Percentiles rank a stretch among this genome's conserved stretches.
phyloP scores from a whole-genome alignment of 2,329 filamentous ascomycete genomes.

The Aaosphaeria pasadenensis region DNA sequence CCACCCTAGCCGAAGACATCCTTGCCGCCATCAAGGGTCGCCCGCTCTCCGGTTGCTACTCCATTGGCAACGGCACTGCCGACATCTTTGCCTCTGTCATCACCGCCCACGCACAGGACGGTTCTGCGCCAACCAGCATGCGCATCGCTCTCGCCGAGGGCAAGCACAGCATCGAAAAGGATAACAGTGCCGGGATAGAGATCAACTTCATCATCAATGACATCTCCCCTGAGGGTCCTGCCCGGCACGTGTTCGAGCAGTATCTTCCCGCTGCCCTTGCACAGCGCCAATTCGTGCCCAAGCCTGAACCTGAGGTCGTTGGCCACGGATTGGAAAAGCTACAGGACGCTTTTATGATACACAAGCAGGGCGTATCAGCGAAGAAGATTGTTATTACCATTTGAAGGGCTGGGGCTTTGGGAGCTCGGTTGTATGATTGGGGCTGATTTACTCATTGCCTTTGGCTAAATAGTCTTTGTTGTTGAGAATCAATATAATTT shows the following conservation, averaged over 20 bases:
- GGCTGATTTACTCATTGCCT: no score
- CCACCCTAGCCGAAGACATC: slow-evolving; percentile 32
- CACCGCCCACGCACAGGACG: slow-evolving; percentile 5
- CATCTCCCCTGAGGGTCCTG: slow-evolving; percentile 4
- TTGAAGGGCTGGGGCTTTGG: background rate
- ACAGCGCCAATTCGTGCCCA: slow-evolving; percentile 1
- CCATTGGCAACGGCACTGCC: slow-evolving; percentile 21
- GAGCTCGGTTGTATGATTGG: background rate
- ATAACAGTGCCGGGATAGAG: slow-evolving; percentile 5
- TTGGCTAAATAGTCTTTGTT: no score
- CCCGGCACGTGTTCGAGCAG: slow-evolving; percentile 2
- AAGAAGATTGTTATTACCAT: slow-evolving; percentile 6
- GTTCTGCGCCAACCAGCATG: background rate
- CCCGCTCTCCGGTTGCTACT: slow-evolving; percentile 35
- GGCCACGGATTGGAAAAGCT: slow-evolving; percentile 10
- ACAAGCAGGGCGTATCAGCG: slow-evolving; percentile 3
- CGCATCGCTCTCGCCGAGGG: slow-evolving; percentile 6
- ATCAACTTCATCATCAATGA: slow-evolving; percentile 8
- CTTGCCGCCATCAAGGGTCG: slow-evolving; percentile 31
- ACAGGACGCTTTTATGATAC: slow-evolving; percentile 3
- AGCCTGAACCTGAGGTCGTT: slow-evolving; percentile 14
- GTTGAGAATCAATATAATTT: no score
- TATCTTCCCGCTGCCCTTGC: slow-evolving; percentile 9
- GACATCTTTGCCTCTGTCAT: slow-evolving; percentile 8
- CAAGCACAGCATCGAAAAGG: slow-evolving; percentile 3